Percentiles rank a stretch among this genome's conserved stretches.
phyloP scores from a whole-genome alignment of 345 rosid genomes.

The Kandelia obovata region DNA sequence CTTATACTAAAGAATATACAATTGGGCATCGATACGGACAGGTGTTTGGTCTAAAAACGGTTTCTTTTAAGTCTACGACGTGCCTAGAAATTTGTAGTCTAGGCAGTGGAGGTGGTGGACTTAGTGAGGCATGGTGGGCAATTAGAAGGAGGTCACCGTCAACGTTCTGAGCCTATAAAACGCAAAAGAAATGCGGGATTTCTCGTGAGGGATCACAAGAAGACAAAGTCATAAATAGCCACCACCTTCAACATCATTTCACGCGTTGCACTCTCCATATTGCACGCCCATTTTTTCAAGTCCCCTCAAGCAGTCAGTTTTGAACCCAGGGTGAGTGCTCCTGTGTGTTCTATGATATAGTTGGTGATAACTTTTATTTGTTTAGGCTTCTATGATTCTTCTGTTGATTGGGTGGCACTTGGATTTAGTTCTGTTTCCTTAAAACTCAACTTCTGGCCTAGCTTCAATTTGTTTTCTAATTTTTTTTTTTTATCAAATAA shows the following conservation, averaged over 20 bases:
- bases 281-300: slow-evolving; percentile 4
- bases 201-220: slow-evolving; percentile 54
- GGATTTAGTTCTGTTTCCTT: slow-evolving; percentile 11
- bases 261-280: slow-evolving; percentile 31
- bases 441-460: slow-evolving; percentile 20
- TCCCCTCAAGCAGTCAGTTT: not conserved
- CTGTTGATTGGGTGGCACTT: slow-evolving; percentile 23
- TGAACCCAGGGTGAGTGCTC: slow-evolving; percentile 9
- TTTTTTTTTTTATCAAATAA: not conserved
- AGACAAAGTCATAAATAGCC: slow-evolving; percentile 21
- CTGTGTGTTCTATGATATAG: not conserved
- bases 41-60: slow-evolving; percentile 18
- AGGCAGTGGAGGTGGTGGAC: not conserved
- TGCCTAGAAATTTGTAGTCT: slow-evolving; percentile 22
- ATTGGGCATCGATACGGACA: slow-evolving; percentile 20
- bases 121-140: not conserved
- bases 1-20: not conserved
- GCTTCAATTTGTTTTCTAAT: slow-evolving; percentile 33
- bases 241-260: slow-evolving; percentile 32
- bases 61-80: slow-evolving; percentile 1
- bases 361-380: slow-evolving; percentile 4
- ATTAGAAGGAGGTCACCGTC: not conserved
- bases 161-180: slow-evolving; percentile 6
- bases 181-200: slow-evolving; percentile 16
- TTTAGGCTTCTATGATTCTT: slow-evolving; percentile 16